Percentiles rank a stretch among this genome's conserved stretches.
Evolutionary conservation across 345 rosid species (phyloP).

Genomic region (Balakata baccata): DNA sequence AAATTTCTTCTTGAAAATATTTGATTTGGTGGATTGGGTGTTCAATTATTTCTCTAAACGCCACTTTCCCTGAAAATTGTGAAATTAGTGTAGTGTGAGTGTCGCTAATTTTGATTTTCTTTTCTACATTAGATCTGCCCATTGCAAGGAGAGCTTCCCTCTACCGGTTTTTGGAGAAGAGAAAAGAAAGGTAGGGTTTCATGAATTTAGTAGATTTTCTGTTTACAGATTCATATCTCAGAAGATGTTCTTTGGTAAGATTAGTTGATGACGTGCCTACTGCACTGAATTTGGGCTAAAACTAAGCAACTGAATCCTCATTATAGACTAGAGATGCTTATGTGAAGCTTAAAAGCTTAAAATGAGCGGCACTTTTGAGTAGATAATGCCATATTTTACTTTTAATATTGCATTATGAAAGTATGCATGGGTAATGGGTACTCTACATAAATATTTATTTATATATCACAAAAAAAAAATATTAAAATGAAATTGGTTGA

Average conservation of each 20-base stretch:
- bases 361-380: constrained; percentile 59
- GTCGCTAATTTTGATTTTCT: constrained; percentile 5
- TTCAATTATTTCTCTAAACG: no score
- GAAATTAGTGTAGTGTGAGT: no score
- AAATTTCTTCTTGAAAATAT: no score
- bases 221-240: no score
- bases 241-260: no score
- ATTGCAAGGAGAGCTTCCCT: constrained; percentile 93
- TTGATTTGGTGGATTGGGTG: no score
- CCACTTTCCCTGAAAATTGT: no score
- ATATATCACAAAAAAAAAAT: neutral
- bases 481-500: constrained; percentile 25
- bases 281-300: neutral
- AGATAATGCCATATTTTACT: constrained; percentile 69
- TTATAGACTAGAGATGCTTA: constrained; percentile 39
- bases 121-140: constrained; percentile 60
- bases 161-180: constrained; percentile 85
- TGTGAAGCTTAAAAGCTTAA: constrained; percentile 55
- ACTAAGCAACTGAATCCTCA: neutral
- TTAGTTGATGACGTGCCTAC: no score
- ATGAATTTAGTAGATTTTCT: no score
- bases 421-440: constrained; percentile 20
- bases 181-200: constrained; percentile 78
- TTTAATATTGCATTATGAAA: constrained; percentile 43
- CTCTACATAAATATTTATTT: neutral